Evolutionary conservation across 305 asterid genomes (phyloP).

Genomic region (Coffea humblotiana): DNA sequence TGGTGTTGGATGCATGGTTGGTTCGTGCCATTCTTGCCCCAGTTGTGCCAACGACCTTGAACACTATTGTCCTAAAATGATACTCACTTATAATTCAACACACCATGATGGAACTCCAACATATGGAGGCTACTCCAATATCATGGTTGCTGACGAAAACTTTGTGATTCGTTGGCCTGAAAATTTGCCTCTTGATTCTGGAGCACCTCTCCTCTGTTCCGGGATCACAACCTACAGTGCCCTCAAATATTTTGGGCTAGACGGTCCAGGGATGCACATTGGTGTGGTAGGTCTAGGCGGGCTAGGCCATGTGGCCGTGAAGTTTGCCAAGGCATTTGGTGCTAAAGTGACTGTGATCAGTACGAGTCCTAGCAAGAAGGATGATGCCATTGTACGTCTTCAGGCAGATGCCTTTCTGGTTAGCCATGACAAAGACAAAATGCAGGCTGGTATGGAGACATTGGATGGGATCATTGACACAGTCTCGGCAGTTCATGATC

Average conservation of each 20-base stretch:
- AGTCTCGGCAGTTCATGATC: not conserved
- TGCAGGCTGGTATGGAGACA: not conserved
- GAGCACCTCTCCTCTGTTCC: slow-evolving; percentile 21
- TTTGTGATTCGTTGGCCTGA: slow-evolving; percentile 15
- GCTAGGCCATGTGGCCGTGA: slow-evolving; percentile 23
- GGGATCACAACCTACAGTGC: slow-evolving; percentile 21
- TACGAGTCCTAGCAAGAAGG: slow-evolving; percentile 10
- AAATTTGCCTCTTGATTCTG: slow-evolving; percentile 10
- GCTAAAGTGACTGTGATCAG: slow-evolving; percentile 19
- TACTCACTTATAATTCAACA: slow-evolving; percentile 2
- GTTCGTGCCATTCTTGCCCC: slow-evolving; percentile 4
- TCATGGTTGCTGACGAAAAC: slow-evolving; percentile 16
- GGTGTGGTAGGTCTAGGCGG: slow-evolving; percentile 22
- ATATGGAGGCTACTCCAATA: slow-evolving; percentile 21
- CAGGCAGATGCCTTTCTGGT: slow-evolving; percentile 16
- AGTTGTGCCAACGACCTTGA: slow-evolving; percentile 8
- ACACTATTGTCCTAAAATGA: slow-evolving; percentile 11
- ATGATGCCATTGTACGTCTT: slow-evolving; percentile 7
- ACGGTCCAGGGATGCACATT: slow-evolving; percentile 8
- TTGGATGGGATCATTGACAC: slow-evolving; percentile 22
- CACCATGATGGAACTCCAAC: slow-evolving; percentile 14
- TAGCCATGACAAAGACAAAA: slow-evolving; percentile 11
- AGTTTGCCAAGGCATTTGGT: slow-evolving; percentile 24
- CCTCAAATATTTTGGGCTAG: slow-evolving; percentile 15
- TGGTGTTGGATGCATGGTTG: slow-evolving; percentile 18